Percentiles rank a stretch among this genome's conserved stretches.
Evolutionary conservation across 495 filamentous ascomycete genomes (phyloP).

Genomic region (Penicillium canariense): DNA sequence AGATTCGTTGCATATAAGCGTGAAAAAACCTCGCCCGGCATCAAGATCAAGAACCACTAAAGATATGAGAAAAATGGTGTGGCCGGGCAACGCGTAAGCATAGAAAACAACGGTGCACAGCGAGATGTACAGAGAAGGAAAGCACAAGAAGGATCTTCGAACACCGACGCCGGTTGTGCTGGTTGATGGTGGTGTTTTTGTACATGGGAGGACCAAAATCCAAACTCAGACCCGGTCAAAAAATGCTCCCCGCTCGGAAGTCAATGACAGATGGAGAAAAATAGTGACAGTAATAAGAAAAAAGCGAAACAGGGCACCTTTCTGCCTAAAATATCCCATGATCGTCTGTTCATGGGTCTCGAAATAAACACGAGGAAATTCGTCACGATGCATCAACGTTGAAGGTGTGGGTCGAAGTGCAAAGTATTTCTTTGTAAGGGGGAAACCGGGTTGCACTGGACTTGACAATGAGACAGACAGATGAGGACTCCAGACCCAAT

Average conservation of each 20-base stretch:
- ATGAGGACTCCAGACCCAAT: conserved; percentile 10
- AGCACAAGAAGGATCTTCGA: conserved; percentile 8
- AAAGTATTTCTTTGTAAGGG: neutral
- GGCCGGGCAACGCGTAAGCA: neutral
- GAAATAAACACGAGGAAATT: conserved; percentile 7
- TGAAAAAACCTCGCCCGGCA: neutral
- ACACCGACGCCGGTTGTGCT: conserved; percentile 15
- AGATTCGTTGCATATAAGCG: conserved; percentile 11
- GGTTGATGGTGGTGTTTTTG: conserved; percentile 16
- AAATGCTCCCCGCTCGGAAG: neutral
- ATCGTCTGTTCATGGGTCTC: neutral
- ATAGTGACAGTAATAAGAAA: neutral
- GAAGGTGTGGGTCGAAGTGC: neutral
- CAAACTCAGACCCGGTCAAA: conserved; percentile 1
- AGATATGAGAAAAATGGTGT: conserved; percentile 1
- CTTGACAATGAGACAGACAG: conserved; percentile 14
- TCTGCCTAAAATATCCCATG: neutral
- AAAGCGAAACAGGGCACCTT: neutral
- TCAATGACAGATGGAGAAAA: neutral
- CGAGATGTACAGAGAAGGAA: conserved; percentile 6
- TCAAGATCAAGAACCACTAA: conserved; percentile 2
- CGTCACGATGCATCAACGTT: conserved; percentile 14
- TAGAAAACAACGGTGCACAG: neutral
- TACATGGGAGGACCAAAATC: conserved; percentile 8
- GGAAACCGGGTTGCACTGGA: neutral